Base-by-base conservation (phyloP, 2,329 filamentous ascomycete genomes). In the Pleoardoris graminearum region DNA sequence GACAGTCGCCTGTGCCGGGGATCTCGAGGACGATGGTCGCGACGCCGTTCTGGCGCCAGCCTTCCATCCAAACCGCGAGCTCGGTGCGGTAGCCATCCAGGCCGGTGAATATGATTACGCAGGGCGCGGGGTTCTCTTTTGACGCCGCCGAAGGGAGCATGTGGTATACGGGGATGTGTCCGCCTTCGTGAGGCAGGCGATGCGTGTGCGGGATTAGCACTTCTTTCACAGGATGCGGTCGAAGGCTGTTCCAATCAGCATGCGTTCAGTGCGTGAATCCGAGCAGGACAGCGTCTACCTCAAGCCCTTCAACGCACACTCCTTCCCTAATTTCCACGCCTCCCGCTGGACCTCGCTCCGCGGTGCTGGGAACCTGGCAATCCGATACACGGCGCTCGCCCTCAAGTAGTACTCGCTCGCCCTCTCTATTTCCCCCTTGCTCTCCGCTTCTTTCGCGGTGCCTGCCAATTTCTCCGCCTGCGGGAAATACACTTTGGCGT, bases 291-390 rank as follows among this genome's bases (percentile, higher is more conserved):
- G 14, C 22, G 47, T 52, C 11, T 48, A 69, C 67, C 61, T 62
- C 4, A 80, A 57, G 0, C 78, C 87, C 65, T 84, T 84, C 43
- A 84, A 68, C 58, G 87, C 88, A 0, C 80, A 79, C 23, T 79
- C 70, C 69, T 90, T 90, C 61, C 89, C 86, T 49, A 79, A 74
- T 59, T 80, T 75, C 82, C 87, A 91, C 1, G 86, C 87, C 23
- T 79, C 68, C 58, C 83, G 80, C 71, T 91, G 78, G 44, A 75
- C 72, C 6, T 69, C 69, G 19, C 74, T 76, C 19, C 78, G 68
- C 17, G 77, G 77, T 5, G 77, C 77, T 7, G 88, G 88, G 65
- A 91, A 91, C 14, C 88, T 81, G 0, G 86, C 80, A 59, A 91
- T 90, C 47, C 88, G 82, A 70, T 89, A 86, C n/a, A 91, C 79